These are phyloP conservation scores for Capsicum pubescens DNA, from an alignment of 257 asterid genomes.

Conservation along the genomic window DNA sequence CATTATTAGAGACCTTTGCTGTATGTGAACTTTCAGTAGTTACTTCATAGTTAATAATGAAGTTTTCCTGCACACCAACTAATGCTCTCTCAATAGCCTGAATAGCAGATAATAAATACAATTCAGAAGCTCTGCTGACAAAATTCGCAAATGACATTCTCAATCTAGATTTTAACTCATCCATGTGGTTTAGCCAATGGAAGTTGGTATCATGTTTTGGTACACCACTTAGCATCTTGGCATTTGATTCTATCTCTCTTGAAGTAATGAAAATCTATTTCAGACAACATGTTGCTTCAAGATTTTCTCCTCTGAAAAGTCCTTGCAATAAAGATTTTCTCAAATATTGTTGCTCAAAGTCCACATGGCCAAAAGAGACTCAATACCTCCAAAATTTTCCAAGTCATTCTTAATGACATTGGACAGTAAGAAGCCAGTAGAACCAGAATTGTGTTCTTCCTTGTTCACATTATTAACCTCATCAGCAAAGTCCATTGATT, in stretches of 20 bases:
- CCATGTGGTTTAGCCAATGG: constrained; percentile 47
- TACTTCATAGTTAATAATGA: too few species aligned
- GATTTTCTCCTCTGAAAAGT: constrained; percentile 65
- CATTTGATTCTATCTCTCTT: constrained; percentile 58
- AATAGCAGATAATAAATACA: too few species aligned
- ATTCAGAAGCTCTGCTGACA: constrained; percentile 62
- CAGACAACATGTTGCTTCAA: constrained; percentile 29
- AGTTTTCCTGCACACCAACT: too few species aligned
- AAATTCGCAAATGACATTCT: constrained; percentile 67
- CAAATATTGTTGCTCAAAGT: constrained; percentile 47
- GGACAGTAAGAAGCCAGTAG: constrained; percentile 4
- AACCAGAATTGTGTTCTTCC: neutral
- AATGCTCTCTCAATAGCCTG: too few species aligned
- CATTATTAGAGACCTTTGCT: too few species aligned
- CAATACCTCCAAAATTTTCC: constrained; percentile 47
- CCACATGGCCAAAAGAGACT: constrained; percentile 58
- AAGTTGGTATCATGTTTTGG: constrained; percentile 38
- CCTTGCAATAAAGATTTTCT: constrained; percentile 56
- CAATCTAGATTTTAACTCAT: constrained; percentile 59
- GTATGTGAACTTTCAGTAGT: too few species aligned
- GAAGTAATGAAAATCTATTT: constrained; percentile 71
- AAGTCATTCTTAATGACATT: constrained; percentile 39
- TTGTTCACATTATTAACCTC: neutral
- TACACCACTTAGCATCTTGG: constrained; percentile 46
- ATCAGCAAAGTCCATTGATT: constrained; percentile 37